A percentile compares a stretch with the other conserved stretches of the same genome.
These are phyloP conservation scores for Penicillium sp. DNA, from an alignment of 2,329 filamentous ascomycete genomes.

Conservation along the genomic window DNA sequence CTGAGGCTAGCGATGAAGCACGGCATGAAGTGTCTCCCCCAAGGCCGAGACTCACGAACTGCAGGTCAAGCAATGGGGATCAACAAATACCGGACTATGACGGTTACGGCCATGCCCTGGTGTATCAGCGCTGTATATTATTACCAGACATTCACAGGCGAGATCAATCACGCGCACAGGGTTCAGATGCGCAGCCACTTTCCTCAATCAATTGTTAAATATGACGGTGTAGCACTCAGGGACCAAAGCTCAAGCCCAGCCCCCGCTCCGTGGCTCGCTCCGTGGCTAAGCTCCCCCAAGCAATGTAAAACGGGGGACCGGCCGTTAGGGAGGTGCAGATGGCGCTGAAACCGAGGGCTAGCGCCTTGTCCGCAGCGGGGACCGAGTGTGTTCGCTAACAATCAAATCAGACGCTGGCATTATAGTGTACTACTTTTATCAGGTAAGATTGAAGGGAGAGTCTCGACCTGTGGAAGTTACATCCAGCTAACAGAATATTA, in stretches of 20 bases:
- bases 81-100: conserved; percentile 4
- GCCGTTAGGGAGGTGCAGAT: not conserved
- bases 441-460: not conserved
- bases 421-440: not conserved
- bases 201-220: not conserved
- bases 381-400: not conserved
- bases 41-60: conserved; percentile 9
- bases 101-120: not conserved
- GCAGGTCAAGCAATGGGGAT: conserved; percentile 9
- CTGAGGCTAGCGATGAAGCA: conserved; percentile 5
- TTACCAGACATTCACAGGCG: not conserved
- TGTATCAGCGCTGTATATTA: not conserved
- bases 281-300: conserved; percentile 19
- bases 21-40: conserved; percentile 5
- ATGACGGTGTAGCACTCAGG: not conserved
- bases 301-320: not conserved
- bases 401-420: not conserved
- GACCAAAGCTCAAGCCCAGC: conserved; percentile 1
- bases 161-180: not conserved
- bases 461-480: not conserved
- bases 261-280: not conserved
- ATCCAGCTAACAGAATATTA: no score
- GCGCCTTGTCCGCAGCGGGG: conserved; percentile 15
- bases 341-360: not conserved
- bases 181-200: not conserved